These are phyloP conservation scores for Trichoderma parareesei DNA, from an alignment of 495 filamentous ascomycete genomes.

Conservation along the genomic window DNA sequence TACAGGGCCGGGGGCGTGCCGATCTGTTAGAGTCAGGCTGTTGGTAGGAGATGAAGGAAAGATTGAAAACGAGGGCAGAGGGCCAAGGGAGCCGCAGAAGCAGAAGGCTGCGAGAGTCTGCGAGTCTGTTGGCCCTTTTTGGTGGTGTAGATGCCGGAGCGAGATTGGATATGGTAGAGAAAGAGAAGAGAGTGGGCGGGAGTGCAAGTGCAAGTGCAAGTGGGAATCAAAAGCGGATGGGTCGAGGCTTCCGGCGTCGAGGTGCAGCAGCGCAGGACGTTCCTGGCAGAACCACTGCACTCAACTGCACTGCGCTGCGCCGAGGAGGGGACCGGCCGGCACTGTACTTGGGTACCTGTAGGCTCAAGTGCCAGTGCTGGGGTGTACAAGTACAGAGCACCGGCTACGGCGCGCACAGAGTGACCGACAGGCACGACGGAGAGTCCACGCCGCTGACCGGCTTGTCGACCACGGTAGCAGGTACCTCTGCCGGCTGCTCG, in stretches of 20 bases:
- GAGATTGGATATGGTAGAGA: background rate
- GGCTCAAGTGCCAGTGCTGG: too few species aligned
- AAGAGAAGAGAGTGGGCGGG: background rate
- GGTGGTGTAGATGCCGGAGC: constrained; percentile 9
- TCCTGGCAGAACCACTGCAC: background rate
- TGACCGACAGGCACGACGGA: too few species aligned
- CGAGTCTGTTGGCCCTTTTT: background rate
- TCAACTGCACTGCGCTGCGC: too few species aligned
- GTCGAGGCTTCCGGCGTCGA: constrained; percentile 8
- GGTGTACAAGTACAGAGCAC: too few species aligned
- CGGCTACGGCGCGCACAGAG: too few species aligned
- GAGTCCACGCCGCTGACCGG: too few species aligned
- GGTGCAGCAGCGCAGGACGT: background rate
- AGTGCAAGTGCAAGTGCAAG: background rate
- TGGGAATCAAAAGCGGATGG: background rate
- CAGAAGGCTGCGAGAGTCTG: background rate
- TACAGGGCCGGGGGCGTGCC: background rate
- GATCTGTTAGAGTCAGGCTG: background rate
- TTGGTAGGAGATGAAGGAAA: background rate
- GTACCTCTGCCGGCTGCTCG: too few species aligned
- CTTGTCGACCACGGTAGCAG: too few species aligned
- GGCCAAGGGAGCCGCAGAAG: constrained; percentile 6
- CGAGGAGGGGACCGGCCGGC: background rate
- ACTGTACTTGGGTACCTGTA: too few species aligned
- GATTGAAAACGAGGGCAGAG: background rate